A percentile compares a stretch with the other conserved stretches of the same genome.
Evolutionary conservation across 306 rosid species (phyloP).

Genomic region (Quercus dentata): DNA sequence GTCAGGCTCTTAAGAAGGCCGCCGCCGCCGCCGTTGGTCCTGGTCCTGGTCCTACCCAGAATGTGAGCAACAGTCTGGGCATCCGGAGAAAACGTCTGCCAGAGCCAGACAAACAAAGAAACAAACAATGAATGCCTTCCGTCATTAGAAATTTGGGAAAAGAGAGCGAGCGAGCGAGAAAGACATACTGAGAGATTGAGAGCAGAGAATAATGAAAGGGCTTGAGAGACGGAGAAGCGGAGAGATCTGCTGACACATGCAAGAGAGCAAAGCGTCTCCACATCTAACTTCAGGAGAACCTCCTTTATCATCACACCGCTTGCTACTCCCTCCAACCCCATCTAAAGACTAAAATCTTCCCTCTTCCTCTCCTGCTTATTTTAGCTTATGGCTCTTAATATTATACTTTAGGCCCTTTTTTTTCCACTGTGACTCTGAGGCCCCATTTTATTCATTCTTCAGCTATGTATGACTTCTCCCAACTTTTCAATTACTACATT

Average conservation of each 20-base stretch:
- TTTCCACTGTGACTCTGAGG: too few species aligned
- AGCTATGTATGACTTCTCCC: too few species aligned
- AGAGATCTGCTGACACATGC: constrained; percentile 25
- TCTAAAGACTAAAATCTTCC: too few species aligned
- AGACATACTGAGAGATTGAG: constrained; percentile 21
- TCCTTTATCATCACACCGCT: constrained; percentile 8
- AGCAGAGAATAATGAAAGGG: constrained; percentile 14
- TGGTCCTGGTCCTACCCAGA: neutral
- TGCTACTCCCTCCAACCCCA: constrained; percentile 8
- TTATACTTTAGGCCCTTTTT: too few species aligned
- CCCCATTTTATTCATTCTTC: too few species aligned
- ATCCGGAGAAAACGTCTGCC: constrained; percentile 16
- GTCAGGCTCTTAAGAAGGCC: constrained; percentile 19
- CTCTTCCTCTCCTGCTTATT: too few species aligned
- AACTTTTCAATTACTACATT: too few species aligned
- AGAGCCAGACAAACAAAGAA: neutral
- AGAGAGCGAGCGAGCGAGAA: neutral
- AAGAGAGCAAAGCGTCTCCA: constrained; percentile 22
- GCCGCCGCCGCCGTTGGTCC: neutral
- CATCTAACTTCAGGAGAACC: constrained; percentile 14
- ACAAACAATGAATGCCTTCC: neutral
- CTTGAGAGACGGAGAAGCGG: constrained; percentile 9
- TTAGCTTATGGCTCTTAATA: too few species aligned
- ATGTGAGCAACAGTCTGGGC: constrained; percentile 6
- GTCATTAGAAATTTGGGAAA: too few species aligned